A percentile compares a stretch with the other conserved stretches of the same genome.
Evolutionary conservation across 257 asterid genomes (phyloP).

Genomic region (Forsythia viridissima): DNA sequence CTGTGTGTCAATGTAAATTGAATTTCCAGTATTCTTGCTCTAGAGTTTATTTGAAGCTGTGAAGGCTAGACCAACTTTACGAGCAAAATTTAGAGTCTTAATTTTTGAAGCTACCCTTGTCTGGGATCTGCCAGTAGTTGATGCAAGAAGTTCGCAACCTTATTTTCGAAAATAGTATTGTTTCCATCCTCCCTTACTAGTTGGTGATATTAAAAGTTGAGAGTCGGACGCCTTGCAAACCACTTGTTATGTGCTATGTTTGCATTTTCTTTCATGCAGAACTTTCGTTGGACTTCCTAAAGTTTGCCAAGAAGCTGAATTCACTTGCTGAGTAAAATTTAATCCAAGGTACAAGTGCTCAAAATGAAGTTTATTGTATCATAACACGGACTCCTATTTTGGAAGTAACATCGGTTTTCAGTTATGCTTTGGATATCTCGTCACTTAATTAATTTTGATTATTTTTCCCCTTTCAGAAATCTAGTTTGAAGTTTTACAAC

Average conservation of each 20-base stretch:
- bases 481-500: constrained; percentile 15
- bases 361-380: constrained; percentile 27
- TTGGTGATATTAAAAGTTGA: not conserved
- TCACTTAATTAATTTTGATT: constrained; percentile 5
- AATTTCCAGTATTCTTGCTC: not conserved
- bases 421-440: constrained; percentile 1
- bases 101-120: not conserved
- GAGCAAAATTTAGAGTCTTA: not conserved
- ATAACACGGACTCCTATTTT: constrained; percentile 25
- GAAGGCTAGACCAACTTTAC: not conserved
- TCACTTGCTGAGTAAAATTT: constrained; percentile 43
- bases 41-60: not conserved
- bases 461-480: constrained; percentile 15
- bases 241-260: constrained; percentile 35
- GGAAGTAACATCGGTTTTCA: constrained; percentile 24
- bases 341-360: constrained; percentile 40
- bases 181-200: not conserved
- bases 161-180: no score
- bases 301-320: constrained; percentile 62
- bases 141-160: not conserved
- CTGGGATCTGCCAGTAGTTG: not conserved
- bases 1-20: no score
- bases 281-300: constrained; percentile 52
- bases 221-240: not conserved
- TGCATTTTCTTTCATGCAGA: constrained; percentile 54